A percentile compares a stretch with the other conserved stretches of the same genome.
Evolutionary conservation across 306 rosid genomes (phyloP).

Genomic region (Lathyrus aphaca): DNA sequence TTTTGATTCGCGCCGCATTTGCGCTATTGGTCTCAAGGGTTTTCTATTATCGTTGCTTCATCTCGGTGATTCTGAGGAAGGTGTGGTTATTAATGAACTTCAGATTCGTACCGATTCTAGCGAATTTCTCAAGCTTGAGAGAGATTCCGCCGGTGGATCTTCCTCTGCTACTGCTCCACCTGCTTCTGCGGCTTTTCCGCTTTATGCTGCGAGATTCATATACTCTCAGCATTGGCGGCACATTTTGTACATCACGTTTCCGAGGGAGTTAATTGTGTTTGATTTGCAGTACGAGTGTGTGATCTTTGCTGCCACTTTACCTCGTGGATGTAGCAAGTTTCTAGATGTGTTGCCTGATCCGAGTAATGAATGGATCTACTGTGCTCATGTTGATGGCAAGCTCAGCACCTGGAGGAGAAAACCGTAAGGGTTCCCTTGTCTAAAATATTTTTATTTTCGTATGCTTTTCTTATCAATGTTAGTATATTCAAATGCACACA

Average conservation of each 20-base stretch:
- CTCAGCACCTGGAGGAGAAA: slow-evolving; percentile 95
- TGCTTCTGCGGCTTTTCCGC: slow-evolving; percentile 69
- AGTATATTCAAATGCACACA: background rate
- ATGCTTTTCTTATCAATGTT: slow-evolving; percentile 10
- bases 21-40: slow-evolving; percentile 82
- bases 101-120: slow-evolving; percentile 63
- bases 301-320: slow-evolving; percentile 64
- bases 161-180: slow-evolving; percentile 45
- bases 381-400: slow-evolving; percentile 90
- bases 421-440: slow-evolving; percentile 59
- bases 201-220: slow-evolving; percentile 54
- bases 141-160: slow-evolving; percentile 42
- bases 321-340: slow-evolving; percentile 90
- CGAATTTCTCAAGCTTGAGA: slow-evolving; percentile 74
- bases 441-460: slow-evolving; percentile 5
- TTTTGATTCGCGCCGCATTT: slow-evolving; percentile 84
- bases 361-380: slow-evolving; percentile 69
- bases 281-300: slow-evolving; percentile 83
- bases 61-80: slow-evolving; percentile 66
- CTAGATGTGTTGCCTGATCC: slow-evolving; percentile 90
- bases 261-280: slow-evolving; percentile 84
- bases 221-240: slow-evolving; percentile 87
- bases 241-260: slow-evolving; percentile 77
- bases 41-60: slow-evolving; percentile 65
- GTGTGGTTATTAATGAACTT: slow-evolving; percentile 63